These are phyloP conservation scores for Capsella rubella DNA, from an alignment of 441 rosid species.

Conservation along the genomic window DNA sequence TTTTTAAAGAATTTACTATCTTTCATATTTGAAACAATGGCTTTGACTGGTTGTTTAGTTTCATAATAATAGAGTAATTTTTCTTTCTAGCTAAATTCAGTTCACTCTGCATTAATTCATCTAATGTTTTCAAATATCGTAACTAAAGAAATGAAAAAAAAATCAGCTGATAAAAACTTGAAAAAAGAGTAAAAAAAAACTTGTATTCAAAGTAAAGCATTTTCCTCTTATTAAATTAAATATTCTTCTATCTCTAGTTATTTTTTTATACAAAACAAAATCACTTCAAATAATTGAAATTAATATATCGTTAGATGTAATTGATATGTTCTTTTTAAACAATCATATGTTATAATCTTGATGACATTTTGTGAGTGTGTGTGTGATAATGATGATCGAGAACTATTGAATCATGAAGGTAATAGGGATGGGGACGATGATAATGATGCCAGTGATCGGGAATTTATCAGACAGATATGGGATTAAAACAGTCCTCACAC, in stretches of 20 bases:
- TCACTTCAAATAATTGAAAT: no score
- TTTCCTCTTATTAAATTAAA: no score
- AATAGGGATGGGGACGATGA: conserved; percentile 63
- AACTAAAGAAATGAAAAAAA: no score
- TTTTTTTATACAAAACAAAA: no score
- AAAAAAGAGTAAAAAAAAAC: no score
- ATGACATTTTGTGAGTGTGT: not conserved
- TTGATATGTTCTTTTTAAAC: no score
- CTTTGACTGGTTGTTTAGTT: not conserved
- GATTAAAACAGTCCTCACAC: conserved; percentile 74
- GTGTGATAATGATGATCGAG: not conserved
- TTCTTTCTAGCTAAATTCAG: not conserved
- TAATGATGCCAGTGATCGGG: conserved; percentile 87
- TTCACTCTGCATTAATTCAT: not conserved
- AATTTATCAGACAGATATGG: conserved; percentile 85
- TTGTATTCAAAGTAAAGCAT: no score
- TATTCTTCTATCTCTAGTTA: no score
- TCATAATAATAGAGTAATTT: not conserved
- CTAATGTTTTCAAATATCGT: no score
- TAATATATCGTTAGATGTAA: no score
- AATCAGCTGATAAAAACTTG: no score
- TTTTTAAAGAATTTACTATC: not conserved
- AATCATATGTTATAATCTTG: not conserved
- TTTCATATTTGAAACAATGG: not conserved
- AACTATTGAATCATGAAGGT: not conserved